phyloP scores from a whole-genome alignment of 495 filamentous ascomycete species.

The Xylaria scruposa region DNA sequence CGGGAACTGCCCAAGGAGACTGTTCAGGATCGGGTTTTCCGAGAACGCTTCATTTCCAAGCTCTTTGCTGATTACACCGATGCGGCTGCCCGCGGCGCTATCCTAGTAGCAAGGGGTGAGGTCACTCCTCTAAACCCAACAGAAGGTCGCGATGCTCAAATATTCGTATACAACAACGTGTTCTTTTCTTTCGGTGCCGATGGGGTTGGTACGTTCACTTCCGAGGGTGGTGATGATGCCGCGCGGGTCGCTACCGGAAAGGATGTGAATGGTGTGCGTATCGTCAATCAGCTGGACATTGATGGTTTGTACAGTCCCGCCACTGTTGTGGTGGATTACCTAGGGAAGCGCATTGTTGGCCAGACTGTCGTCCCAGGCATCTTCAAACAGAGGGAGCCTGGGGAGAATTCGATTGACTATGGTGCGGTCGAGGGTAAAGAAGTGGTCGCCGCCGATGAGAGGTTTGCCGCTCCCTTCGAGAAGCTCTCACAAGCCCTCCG shows the following conservation, averaged over 20 bases:
- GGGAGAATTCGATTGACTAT: slow-evolving; percentile 98
- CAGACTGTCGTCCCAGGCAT: slow-evolving; percentile 99
- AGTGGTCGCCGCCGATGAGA: slow-evolving; percentile 84
- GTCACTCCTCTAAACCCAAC: slow-evolving; percentile 97
- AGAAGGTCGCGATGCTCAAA: slow-evolving; percentile 90
- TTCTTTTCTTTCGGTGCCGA: slow-evolving; percentile 99
- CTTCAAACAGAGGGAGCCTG: slow-evolving; percentile 97
- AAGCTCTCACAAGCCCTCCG: slow-evolving; percentile 85
- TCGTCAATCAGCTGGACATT: slow-evolving; percentile 97
- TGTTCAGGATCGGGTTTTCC: slow-evolving; percentile 94
- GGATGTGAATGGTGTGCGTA: slow-evolving; percentile 90
- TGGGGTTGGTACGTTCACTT: slow-evolving; percentile 95
- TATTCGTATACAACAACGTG: slow-evolving; percentile 99
- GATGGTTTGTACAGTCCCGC: slow-evolving; percentile 92
- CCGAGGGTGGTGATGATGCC: slow-evolving; percentile 96
- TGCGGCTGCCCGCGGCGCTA: slow-evolving; percentile 90
- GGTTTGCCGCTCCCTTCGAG: slow-evolving; percentile 83
- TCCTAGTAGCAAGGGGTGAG: slow-evolving; percentile 90
- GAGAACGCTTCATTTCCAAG: slow-evolving; percentile 91
- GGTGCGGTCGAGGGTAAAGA: slow-evolving; percentile 98
- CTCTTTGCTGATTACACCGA: slow-evolving; percentile 98
- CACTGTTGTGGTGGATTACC: slow-evolving; percentile 95
- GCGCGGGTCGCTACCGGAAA: slow-evolving; percentile 96
- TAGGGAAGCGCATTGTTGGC: slow-evolving; percentile 95
- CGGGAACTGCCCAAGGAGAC: slow-evolving; percentile 90